A percentile compares a stretch with the other conserved stretches of the same genome.
These are phyloP conservation scores for Termitomyces sp. DNA, from an alignment of 768 basidiomycete species.

Conservation along the genomic window DNA sequence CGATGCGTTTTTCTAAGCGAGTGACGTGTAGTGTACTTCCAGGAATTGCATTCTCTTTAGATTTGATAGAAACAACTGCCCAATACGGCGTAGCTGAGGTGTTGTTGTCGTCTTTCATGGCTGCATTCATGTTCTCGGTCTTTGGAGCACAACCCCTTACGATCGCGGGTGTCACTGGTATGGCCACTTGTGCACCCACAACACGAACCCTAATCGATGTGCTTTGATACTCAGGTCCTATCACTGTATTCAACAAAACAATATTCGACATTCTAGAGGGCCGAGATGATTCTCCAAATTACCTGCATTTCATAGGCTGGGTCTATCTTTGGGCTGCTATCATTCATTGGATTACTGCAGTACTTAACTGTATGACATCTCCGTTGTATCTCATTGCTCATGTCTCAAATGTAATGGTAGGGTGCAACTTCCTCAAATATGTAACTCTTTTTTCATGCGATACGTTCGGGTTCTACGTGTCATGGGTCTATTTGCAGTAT, in stretches of 20 bases:
- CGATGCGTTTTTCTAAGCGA: neutral
- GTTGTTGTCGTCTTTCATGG: constrained; percentile 80
- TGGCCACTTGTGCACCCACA: neutral
- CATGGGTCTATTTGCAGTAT: constrained; percentile 88
- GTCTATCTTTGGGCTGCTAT: constrained; percentile 90
- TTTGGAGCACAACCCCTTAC: constrained; percentile 90
- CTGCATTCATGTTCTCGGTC: constrained; percentile 82
- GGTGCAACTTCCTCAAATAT: constrained; percentile 81
- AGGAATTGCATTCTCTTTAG: constrained; percentile 88
- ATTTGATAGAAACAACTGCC: constrained; percentile 86
- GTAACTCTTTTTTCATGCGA: constrained; percentile 91
- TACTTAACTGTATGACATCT: constrained; percentile 57
- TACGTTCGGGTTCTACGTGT: constrained; percentile 91
- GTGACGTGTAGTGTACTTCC: constrained; percentile 62
- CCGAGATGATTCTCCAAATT: constrained; percentile 59
- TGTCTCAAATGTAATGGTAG: constrained; percentile 28
- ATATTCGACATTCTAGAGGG: constrained; percentile 72
- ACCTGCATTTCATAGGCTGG: constrained; percentile 89
- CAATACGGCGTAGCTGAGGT: constrained; percentile 91
- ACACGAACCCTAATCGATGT: neutral
- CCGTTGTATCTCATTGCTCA: neutral
- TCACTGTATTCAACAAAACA: constrained; percentile 90
- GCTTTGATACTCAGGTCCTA: constrained; percentile 60
- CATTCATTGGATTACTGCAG: constrained; percentile 77
- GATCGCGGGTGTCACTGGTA: constrained; percentile 88